Conservation (phyloP, 306 rosid genomes). For the Acacia acuminata region DNA sequence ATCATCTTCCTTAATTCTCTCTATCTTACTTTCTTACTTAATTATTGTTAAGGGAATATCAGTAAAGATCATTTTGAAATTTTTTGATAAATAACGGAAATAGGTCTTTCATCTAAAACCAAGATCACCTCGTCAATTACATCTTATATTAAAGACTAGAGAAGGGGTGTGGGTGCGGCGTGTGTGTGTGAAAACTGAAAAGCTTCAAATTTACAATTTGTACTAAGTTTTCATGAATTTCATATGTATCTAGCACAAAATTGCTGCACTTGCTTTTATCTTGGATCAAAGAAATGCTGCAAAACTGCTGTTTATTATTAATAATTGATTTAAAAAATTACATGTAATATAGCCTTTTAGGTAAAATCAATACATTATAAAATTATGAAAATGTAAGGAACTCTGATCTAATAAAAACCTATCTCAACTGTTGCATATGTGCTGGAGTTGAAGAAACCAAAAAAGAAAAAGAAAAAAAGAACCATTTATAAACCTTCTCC, state of each 20-base stretch:
- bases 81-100: too few relatives aligned
- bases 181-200: neutral
- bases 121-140: too few relatives aligned
- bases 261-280: neutral
- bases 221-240: neutral
- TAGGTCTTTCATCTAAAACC: too few relatives aligned
- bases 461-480: neutral
- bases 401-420: constrained; percentile 49
- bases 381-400: constrained; percentile 43
- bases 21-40: too few relatives aligned
- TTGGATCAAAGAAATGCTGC: constrained; percentile 16
- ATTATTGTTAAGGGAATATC: too few relatives aligned
- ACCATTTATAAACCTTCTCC: constrained; percentile 4
- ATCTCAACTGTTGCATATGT: constrained; percentile 37
- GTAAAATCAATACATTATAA: constrained; percentile 40
- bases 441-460: constrained; percentile 20
- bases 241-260: neutral
- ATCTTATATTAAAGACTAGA: too few relatives aligned
- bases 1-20: too few relatives aligned
- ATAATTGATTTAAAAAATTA: constrained; percentile 45
- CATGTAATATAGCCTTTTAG: constrained; percentile 34
- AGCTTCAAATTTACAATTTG: neutral
- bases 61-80: too few relatives aligned
- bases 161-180: too few relatives aligned
- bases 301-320: constrained; percentile 46